Conservation (phyloP, 2,329 filamentous ascomycete genomes). For the Orbilia javanica region DNA sequence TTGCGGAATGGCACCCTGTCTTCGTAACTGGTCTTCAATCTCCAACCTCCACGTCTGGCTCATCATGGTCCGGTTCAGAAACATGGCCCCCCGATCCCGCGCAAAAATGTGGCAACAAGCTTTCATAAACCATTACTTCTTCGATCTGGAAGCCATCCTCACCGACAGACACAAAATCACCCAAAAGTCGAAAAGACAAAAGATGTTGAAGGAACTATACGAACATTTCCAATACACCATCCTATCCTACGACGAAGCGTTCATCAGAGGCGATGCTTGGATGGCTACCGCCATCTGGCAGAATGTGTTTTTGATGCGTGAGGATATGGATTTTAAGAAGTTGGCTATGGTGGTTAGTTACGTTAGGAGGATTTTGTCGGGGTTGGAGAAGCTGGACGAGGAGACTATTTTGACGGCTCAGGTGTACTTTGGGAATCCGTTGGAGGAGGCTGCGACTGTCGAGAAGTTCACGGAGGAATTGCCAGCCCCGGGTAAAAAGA, state of each 20-base stretch:
- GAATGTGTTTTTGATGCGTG: slow-evolving; percentile 84
- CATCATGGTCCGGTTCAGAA: slow-evolving; percentile 72
- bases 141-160: slow-evolving; percentile 86
- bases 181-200: slow-evolving; percentile 70
- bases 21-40: slow-evolving; percentile 95
- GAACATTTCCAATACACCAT: slow-evolving; percentile 91
- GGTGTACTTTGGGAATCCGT: slow-evolving; percentile 69
- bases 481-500: slow-evolving; percentile 63
- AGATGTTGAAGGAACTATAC: slow-evolving; percentile 87
- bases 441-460: slow-evolving; percentile 64
- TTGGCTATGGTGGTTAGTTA: slow-evolving; percentile 75
- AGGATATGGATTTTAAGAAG: slow-evolving; percentile 73
- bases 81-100: slow-evolving; percentile 55
- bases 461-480: slow-evolving; percentile 65
- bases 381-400: slow-evolving; percentile 71
- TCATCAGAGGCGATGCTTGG: slow-evolving; percentile 81
- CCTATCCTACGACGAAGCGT: slow-evolving; percentile 84
- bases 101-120: slow-evolving; percentile 78
- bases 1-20: slow-evolving; percentile 83
- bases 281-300: slow-evolving; percentile 89
- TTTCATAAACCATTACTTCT: slow-evolving; percentile 94
- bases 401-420: slow-evolving; percentile 68
- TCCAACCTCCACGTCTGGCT: slow-evolving; percentile 98
- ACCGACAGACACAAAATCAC: slow-evolving; percentile 77
- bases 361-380: slow-evolving; percentile 72